Conservation (phyloP, 306 rosid species). For the Citrullus mucosospermus region DNA sequence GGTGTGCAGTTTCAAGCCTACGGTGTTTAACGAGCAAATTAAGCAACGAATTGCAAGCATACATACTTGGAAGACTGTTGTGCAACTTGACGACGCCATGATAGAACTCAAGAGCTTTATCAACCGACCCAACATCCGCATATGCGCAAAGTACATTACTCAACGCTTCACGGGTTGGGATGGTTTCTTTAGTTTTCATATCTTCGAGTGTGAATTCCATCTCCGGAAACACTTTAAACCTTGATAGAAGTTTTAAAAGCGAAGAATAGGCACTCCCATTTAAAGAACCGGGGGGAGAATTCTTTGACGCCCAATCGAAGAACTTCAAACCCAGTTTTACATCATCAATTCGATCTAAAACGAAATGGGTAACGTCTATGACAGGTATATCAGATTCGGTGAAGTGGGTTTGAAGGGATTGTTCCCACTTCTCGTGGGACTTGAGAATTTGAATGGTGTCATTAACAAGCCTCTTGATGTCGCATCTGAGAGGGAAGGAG, state of each 20-base stretch:
- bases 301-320: constrained; percentile 51
- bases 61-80: constrained; percentile 30
- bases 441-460: constrained; percentile 45
- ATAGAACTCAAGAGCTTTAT: constrained; percentile 41
- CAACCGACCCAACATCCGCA: constrained; percentile 42
- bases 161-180: constrained; percentile 44
- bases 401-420: constrained; percentile 40
- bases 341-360: constrained; percentile 44
- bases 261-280: constrained; percentile 47
- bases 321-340: constrained; percentile 55
- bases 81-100: constrained; percentile 19
- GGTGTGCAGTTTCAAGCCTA: constrained; percentile 34
- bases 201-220: constrained; percentile 29
- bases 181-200: constrained; percentile 27
- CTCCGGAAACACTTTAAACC: constrained; percentile 41
- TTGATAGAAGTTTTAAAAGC: constrained; percentile 48
- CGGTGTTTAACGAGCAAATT: constrained; percentile 23
- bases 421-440: constrained; percentile 34
- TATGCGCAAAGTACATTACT: constrained; percentile 31
- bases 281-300: constrained; percentile 31
- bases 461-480: constrained; percentile 23
- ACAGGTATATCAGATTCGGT: constrained; percentile 30
- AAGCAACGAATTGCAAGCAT: constrained; percentile 49
- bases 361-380: constrained; percentile 63
- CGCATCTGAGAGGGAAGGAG: constrained; percentile 12